Evolutionary conservation across 306 rosid species (phyloP).

Genomic region (Hippophae tibetana): DNA sequence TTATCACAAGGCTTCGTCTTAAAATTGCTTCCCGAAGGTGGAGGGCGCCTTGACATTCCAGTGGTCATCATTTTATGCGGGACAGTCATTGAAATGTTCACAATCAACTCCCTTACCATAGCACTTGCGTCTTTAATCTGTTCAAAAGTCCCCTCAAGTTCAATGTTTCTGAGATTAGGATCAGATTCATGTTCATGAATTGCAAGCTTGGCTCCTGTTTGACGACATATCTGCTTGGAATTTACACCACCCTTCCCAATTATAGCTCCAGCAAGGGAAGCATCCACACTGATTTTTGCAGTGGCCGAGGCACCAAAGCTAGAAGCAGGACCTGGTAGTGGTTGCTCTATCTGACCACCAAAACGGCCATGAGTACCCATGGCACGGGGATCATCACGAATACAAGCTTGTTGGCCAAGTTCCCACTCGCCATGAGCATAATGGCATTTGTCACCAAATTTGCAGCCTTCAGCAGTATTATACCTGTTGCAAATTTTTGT

Average conservation of each 20-base stretch:
- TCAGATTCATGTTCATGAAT: constrained; percentile 84
- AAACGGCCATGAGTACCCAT: constrained; percentile 41
- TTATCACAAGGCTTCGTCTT: constrained; percentile 90
- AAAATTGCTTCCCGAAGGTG: constrained; percentile 47
- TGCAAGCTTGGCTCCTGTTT: constrained; percentile 88
- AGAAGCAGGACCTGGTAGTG: constrained; percentile 46
- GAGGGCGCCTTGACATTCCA: constrained; percentile 39
- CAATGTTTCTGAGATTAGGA: constrained; percentile 71
- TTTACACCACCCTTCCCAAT: constrained; percentile 96
- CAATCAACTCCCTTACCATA: constrained; percentile 70
- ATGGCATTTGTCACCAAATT: constrained; percentile 88
- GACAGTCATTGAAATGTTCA: constrained; percentile 47
- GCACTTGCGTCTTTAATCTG: constrained; percentile 83
- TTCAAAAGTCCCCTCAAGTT: constrained; percentile 87
- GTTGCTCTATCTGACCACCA: constrained; percentile 50
- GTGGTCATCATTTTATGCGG: constrained; percentile 31
- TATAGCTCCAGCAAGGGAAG: constrained; percentile 89
- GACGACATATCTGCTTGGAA: constrained; percentile 93
- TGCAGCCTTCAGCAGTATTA: constrained; percentile 85
- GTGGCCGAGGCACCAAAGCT: constrained; percentile 90
- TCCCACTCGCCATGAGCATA: constrained; percentile 99
- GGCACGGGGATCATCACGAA: constrained; percentile 42
- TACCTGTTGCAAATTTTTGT: constrained; percentile 71
- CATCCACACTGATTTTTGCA: constrained; percentile 93
- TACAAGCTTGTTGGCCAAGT: constrained; percentile 46